Evolutionary conservation across 352 stramenopile genomes (phyloP), one percentile per base, ranked within the genome.

Genomic region (Blastocystis sp.): DNA sequence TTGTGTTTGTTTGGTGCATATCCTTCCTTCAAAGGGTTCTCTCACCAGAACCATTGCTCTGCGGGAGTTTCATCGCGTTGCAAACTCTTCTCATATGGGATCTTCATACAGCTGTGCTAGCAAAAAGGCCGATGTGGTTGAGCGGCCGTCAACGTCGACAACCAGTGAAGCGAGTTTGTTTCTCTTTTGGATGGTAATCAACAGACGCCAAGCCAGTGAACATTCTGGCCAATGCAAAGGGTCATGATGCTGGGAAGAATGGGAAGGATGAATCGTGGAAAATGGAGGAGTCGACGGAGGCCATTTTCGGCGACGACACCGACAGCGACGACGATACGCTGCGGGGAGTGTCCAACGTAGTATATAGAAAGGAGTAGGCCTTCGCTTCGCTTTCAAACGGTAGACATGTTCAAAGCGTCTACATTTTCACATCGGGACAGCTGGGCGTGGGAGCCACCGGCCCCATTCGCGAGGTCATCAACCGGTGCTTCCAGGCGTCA

Each of bases 341-440:
- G 0, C 74, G 74, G 60, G 74, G 74, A 23, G 74, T 84, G 14
- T 84, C 74, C 2, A 84, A 84, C 52, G 74, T 84, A 4, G 74
- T 84, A 7, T 84, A 84, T 23, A 9, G 74, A 69, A 61, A 84
- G 48, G 74, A 84, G 74, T 84, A 28, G 7, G 7, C 2, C 1
- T 23, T 34, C 48, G 2, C 1, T 21, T 66, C 2, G 34, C 23
- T 5, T 28, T 7, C 52, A 14, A 70, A 67, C n/a, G 11, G 34
- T 70, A 84, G 74, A 41, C 56, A 43, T 23, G 74, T 84, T n/a
- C 74, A 84, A 45, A 84, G 56, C 45, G 74, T 84, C 11, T 84
- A 84, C 66, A 38, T 40, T 84, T 84, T 84, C 45, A 84, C 74
- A 19, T 84, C 74, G 10, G 74, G 66, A 48, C 48, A 67, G 74